phyloP scores from a whole-genome alignment of 306 rosid genomes.

The Quercus cerris region DNA sequence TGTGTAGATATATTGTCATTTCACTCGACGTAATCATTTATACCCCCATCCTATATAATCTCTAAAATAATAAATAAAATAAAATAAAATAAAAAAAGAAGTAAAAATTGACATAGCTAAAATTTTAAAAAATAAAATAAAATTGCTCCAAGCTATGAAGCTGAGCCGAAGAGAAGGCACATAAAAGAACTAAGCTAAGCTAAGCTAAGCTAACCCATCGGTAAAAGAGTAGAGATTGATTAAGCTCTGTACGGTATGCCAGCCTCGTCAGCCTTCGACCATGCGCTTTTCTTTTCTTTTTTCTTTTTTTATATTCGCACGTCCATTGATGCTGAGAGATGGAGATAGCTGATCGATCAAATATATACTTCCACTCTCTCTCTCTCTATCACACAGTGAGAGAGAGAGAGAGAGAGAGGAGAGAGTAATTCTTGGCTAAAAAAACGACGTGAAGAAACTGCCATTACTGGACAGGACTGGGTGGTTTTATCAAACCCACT shows the following conservation, averaged over 20 bases:
- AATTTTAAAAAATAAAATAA: neutral
- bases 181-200: neutral
- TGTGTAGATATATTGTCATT: no score
- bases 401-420: neutral
- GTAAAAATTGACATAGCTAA: no score
- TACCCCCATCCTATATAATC: no score
- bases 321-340: constrained; percentile 20
- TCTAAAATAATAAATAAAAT: no score
- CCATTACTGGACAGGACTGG: constrained; percentile 4
- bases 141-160: neutral
- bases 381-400: no score
- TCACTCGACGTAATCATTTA: no score
- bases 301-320: neutral
- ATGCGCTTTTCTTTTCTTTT: neutral
- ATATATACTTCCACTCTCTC: constrained; percentile 14
- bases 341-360: constrained; percentile 11
- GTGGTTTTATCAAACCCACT: constrained; percentile 43
- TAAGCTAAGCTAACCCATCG: neutral
- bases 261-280: no score
- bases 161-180: constrained; percentile 1
- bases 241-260: neutral
- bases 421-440: neutral
- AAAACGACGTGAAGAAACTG: constrained; percentile 7
- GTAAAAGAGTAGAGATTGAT: neutral
- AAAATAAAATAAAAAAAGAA: no score